Base-by-base conservation (phyloP, 805 yeast species). In the Candida patagonica region DNA sequence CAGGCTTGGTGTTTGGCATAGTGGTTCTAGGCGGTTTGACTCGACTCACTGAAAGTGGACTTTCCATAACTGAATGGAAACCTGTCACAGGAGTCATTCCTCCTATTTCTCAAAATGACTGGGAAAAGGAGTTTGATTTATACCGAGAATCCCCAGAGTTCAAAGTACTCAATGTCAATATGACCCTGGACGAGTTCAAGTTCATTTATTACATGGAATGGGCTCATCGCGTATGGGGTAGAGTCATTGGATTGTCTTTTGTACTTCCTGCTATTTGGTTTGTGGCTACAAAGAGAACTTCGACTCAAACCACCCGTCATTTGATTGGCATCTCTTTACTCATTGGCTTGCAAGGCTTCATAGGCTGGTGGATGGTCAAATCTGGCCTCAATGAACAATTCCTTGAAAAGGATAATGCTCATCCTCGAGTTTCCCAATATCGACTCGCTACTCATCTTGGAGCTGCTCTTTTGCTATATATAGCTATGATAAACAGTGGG, bases 341-440 rank as follows among this genome's bases (percentile, higher is more conserved):
- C 38, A 69, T 92, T 42, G 99, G 95, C 8, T 65, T 92, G 35
- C 98, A 92, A 67, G 98, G 98, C 39, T 82, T 80, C 39, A 80
- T 92, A 49, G 98, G 98, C 24, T 92, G 98, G 98, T 92, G 99
- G 99, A 92, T 92, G 98, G 98, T 92, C 38, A 78, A 83, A 53
- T 85, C 96, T 7, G 98, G 98, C 23, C 70, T 92, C 41, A 94
- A 87, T 56, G 81, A 80, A 54, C 71, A 79, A 32, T 80, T 80
- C 54, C 66, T 92, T 35, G 73, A 71, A 17, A 87, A 80, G 48
- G 73, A 95, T 57, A 81, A 74, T 34, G 78, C 95, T 1, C 94
- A 89, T 56, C 98, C 98, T n/a, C 86, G 98, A 0, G 98, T 92
- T 2, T 84, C 96, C 4, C 97, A 85, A 56, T 92, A 92, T 57